Percentiles rank a stretch among this genome's conserved stretches.
These are phyloP conservation scores for Euphorbia corollata DNA, from an alignment of 441 rosid species.

Conservation along the genomic window DNA sequence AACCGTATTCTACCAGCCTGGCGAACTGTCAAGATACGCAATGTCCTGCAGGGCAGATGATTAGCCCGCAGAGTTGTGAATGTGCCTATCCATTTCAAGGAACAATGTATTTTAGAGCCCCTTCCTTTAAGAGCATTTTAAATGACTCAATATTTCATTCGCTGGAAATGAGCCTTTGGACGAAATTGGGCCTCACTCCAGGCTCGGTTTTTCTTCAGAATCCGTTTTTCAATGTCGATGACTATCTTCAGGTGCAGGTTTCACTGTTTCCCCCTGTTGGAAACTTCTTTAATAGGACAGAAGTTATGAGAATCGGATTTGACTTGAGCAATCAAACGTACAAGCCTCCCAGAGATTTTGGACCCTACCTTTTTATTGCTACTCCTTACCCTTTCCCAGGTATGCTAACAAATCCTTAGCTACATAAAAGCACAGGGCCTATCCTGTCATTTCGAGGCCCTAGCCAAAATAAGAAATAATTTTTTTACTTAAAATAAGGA, in stretches of 20 bases:
- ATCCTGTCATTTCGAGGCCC: too few relatives aligned
- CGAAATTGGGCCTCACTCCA: constrained; percentile 61
- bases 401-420: constrained; percentile 21
- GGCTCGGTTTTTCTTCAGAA: constrained; percentile 81
- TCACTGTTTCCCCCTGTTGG: constrained; percentile 65
- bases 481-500: too few relatives aligned
- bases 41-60: constrained; percentile 63
- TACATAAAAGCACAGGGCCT: background rate
- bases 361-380: constrained; percentile 85
- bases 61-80: constrained; percentile 94
- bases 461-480: too few relatives aligned
- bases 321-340: constrained; percentile 81
- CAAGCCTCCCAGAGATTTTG: constrained; percentile 82
- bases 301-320: constrained; percentile 66
- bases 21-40: constrained; percentile 64
- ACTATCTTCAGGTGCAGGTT: constrained; percentile 81
- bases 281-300: constrained; percentile 51
- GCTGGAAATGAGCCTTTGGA: constrained; percentile 80
- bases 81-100: constrained; percentile 90
- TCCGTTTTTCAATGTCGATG: constrained; percentile 76
- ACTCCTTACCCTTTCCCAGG: constrained; percentile 85
- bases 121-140: constrained; percentile 67
- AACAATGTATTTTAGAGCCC: constrained; percentile 72
- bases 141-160: constrained; percentile 58
- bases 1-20: constrained; percentile 80